These are phyloP conservation scores for Cichorium intybus DNA, from an alignment of 140 eudicot species.

Conservation along the genomic window DNA sequence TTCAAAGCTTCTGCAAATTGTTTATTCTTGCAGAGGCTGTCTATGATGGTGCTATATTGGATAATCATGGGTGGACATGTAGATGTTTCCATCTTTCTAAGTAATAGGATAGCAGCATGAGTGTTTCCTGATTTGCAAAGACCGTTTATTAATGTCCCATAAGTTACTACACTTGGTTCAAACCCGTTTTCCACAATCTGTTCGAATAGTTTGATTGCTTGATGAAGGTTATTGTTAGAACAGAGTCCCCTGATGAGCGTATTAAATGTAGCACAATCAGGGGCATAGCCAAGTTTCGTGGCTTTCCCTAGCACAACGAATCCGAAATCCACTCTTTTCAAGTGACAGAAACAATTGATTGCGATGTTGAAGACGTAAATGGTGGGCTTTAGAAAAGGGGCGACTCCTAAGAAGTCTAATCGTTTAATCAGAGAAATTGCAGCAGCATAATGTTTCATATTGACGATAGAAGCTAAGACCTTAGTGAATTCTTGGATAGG, in stretches of 20 bases:
- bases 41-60: constrained; percentile 24
- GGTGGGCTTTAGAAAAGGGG: constrained; percentile 1
- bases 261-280: constrained; percentile 31
- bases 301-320: constrained; percentile 26
- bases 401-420: constrained; percentile 23
- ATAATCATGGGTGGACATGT: constrained; percentile 22
- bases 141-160: constrained; percentile 29
- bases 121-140: constrained; percentile 29
- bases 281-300: constrained; percentile 25
- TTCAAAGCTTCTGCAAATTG: constrained; percentile 13
- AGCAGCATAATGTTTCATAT: constrained; percentile 19
- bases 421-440: constrained; percentile 26
- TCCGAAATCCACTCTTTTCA: constrained; percentile 23
- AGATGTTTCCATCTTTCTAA: constrained; percentile 20
- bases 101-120: constrained; percentile 5
- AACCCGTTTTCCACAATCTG: constrained; percentile 17
- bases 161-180: constrained; percentile 24
- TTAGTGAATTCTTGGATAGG: constrained; percentile 32
- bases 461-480: constrained; percentile 16
- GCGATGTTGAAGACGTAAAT: constrained; percentile 16
- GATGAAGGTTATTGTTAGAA: constrained; percentile 2
- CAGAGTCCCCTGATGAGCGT: constrained; percentile 29
- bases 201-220: constrained; percentile 9
- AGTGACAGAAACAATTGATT: constrained; percentile 27
- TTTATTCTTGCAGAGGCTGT: constrained; percentile 26